Conservation (phyloP, 768 basidiomycete species). For the Pisolithus tinctorius region DNA sequence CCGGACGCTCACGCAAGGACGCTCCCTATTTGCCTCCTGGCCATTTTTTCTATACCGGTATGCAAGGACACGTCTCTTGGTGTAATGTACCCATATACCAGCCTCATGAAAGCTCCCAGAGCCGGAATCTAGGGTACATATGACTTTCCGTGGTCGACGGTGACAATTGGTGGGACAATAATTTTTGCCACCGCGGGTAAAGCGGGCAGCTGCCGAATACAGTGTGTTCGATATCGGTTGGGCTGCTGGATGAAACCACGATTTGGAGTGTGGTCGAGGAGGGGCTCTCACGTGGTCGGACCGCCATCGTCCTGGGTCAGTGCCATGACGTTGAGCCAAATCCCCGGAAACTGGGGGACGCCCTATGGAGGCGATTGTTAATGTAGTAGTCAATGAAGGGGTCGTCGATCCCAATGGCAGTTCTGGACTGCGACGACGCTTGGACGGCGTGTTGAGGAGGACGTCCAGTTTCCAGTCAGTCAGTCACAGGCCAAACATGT, state of each 20-base stretch:
- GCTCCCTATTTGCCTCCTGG: conserved; percentile 4
- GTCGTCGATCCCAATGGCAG: background rate
- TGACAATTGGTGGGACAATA: background rate
- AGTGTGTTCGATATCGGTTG: background rate
- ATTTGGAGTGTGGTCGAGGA: background rate
- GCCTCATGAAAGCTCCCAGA: background rate
- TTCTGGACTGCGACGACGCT: no score
- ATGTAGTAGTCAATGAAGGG: background rate
- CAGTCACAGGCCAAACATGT: background rate
- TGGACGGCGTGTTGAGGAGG: background rate
- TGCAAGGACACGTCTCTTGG: background rate
- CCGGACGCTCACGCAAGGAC: background rate
- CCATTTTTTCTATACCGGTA: conserved; percentile 4
- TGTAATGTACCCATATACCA: conserved; percentile 3
- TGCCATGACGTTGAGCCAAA: background rate
- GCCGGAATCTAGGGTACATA: background rate
- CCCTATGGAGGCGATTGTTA: background rate
- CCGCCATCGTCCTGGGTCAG: conserved; percentile 1
- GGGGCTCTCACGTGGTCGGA: background rate
- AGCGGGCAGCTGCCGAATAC: background rate
- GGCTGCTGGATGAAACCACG: background rate
- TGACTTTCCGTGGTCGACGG: background rate
- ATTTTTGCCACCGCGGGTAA: background rate
- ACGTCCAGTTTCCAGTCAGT: background rate
- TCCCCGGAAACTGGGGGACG: background rate